Conservation (phyloP, 148 eudicot species). For the Cornus kousa region DNA sequence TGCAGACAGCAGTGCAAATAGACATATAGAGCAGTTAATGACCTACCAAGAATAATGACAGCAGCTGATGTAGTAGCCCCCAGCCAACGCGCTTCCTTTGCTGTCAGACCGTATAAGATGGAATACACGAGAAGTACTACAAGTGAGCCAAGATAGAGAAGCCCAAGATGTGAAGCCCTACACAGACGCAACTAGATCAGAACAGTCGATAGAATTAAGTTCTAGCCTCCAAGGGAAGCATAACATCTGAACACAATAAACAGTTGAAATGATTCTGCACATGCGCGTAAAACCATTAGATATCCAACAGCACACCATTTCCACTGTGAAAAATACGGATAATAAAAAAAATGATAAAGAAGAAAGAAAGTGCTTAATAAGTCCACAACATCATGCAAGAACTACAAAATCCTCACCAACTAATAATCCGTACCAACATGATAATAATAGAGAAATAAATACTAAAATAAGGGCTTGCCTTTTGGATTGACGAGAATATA, state of each 20-base stretch:
- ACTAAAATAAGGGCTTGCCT: slow-evolving; percentile 52
- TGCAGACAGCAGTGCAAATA: slow-evolving; percentile 16
- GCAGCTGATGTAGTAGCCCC: slow-evolving; percentile 97
- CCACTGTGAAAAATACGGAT: not conserved
- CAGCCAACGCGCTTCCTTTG: slow-evolving; percentile 87
- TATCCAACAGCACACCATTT: not conserved
- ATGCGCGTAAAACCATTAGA: not conserved
- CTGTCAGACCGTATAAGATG: slow-evolving; percentile 84
- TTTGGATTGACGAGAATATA: slow-evolving; percentile 87
- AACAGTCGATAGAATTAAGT: not conserved
- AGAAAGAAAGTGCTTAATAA: not conserved
- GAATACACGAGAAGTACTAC: slow-evolving; percentile 84
- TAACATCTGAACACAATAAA: not conserved
- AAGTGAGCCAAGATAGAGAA: slow-evolving; percentile 79
- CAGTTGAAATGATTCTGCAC: not conserved
- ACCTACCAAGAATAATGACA: slow-evolving; percentile 84
- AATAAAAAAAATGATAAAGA: not conserved
- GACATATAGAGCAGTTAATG: not conserved
- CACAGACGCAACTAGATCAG: slow-evolving; percentile 22
- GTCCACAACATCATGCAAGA: not conserved
- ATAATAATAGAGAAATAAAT: not conserved
- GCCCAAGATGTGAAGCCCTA: slow-evolving; percentile 92
- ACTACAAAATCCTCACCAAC: not conserved
- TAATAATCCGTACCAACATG: not conserved
- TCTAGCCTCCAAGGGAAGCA: not conserved